Conservation (phyloP, 2,329 filamentous ascomycete genomes). For the Aureobasidium sp. region DNA sequence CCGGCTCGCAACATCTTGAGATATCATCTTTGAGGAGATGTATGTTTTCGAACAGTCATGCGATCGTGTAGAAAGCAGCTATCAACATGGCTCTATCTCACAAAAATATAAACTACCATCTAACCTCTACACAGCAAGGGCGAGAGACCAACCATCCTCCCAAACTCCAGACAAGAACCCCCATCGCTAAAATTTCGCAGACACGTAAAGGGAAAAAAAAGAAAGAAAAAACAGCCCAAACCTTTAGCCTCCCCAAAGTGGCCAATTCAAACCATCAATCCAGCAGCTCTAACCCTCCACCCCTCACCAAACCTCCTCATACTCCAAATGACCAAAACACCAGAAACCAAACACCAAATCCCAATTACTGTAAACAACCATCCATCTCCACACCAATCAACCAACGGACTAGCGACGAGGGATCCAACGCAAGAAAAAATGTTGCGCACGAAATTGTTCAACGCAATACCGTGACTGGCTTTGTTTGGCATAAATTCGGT, state of each 20-base stretch:
- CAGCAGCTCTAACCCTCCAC: conserved; percentile 21
- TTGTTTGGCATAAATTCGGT: conserved; percentile 72
- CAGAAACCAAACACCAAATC: conserved; percentile 22
- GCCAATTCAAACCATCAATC: conserved; percentile 9
- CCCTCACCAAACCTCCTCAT: conserved; percentile 28
- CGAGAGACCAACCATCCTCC: neutral
- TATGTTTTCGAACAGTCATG: no score
- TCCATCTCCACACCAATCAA: conserved; percentile 62
- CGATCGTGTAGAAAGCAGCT: neutral
- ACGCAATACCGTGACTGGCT: conserved; percentile 63
- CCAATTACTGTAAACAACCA: conserved; percentile 61
- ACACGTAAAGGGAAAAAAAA: no score
- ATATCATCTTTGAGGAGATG: no score
- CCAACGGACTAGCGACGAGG: conserved; percentile 61
- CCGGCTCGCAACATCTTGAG: no score
- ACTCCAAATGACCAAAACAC: conserved; percentile 23
- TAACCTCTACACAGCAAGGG: neutral
- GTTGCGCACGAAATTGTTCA: conserved; percentile 76
- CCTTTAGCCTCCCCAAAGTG: no score
- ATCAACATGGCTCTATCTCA: neutral
- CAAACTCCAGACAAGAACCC: neutral
- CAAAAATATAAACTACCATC: neutral
- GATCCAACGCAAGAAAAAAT: conserved; percentile 66
- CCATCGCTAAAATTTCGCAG: neutral
- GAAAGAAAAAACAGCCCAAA: no score